Conservation (phyloP, 257 asterid species). For the Solanum boliviense region DNA sequence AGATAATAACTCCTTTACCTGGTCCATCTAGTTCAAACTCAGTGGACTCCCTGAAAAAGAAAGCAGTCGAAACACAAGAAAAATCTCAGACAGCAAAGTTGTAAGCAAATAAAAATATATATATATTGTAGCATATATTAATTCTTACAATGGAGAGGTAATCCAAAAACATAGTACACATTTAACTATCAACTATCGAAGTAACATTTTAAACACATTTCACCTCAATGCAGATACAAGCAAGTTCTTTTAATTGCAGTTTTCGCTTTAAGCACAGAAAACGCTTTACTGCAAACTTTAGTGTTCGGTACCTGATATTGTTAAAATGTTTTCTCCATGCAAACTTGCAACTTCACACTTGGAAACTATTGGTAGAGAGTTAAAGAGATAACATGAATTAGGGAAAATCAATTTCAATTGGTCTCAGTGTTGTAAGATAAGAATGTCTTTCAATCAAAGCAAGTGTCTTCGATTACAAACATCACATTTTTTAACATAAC, state of each 20-base stretch:
- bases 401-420: neutral
- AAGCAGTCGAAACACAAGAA: neutral
- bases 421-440: neutral
- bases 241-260: neutral
- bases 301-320: neutral
- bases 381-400: neutral
- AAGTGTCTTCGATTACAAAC: neutral
- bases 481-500: neutral
- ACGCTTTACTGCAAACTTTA: neutral
- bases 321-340: neutral
- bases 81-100: neutral
- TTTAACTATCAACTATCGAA: neutral
- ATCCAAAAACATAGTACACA: neutral
- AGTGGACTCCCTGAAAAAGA: conserved; percentile 12
- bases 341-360: neutral
- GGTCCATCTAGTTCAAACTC: conserved; percentile 51
- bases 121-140: neutral
- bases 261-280: neutral
- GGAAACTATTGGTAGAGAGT: neutral
- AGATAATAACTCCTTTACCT: conserved; percentile 31
- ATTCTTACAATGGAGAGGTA: neutral
- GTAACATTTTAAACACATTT: neutral
- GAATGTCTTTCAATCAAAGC: neutral
- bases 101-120: neutral
- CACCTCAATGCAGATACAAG: neutral